Conservation (phyloP, 768 basidiomycete species). For the Russula emetica region DNA sequence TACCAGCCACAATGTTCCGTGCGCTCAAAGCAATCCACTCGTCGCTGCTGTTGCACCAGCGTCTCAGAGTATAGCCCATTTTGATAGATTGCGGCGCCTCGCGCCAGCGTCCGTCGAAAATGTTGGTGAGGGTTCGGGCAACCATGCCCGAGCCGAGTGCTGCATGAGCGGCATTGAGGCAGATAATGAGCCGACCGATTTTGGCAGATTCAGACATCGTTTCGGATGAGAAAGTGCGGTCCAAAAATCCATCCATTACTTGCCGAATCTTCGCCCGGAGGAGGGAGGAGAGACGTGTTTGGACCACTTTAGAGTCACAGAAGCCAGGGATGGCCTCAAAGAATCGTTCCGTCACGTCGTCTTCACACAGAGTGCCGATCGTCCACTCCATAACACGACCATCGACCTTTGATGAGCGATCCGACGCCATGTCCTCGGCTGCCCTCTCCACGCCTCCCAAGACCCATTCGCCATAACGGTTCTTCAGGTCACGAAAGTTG, state of each 20-base stretch:
- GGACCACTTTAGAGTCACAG: not conserved
- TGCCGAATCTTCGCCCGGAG: not conserved
- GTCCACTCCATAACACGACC: not conserved
- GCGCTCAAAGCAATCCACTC: not conserved
- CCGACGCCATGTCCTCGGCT: not conserved
- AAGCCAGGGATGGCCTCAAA: constrained; percentile 9
- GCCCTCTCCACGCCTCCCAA: not conserved
- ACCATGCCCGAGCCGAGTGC: not conserved
- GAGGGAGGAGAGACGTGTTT: not conserved
- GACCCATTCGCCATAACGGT: not conserved
- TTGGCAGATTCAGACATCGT: not conserved
- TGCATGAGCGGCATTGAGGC: not conserved
- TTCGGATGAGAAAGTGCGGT: constrained; percentile 1
- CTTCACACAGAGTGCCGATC: not conserved
- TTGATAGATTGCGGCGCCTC: not conserved
- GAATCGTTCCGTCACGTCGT: constrained; percentile 1
- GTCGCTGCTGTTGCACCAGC: not conserved
- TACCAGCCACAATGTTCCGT: not conserved
- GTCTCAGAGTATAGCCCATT: not conserved
- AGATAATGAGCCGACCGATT: not conserved
- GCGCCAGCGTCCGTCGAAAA: not conserved
- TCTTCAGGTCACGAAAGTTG: not conserved
- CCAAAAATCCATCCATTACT: not conserved
- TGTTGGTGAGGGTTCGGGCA: not conserved
- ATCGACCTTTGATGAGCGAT: not conserved